Percentiles rank a stretch among this genome's conserved stretches.
These are phyloP conservation scores for Didymella glomerata DNA, from an alignment of 2,329 filamentous ascomycete genomes.

Conservation along the genomic window DNA sequence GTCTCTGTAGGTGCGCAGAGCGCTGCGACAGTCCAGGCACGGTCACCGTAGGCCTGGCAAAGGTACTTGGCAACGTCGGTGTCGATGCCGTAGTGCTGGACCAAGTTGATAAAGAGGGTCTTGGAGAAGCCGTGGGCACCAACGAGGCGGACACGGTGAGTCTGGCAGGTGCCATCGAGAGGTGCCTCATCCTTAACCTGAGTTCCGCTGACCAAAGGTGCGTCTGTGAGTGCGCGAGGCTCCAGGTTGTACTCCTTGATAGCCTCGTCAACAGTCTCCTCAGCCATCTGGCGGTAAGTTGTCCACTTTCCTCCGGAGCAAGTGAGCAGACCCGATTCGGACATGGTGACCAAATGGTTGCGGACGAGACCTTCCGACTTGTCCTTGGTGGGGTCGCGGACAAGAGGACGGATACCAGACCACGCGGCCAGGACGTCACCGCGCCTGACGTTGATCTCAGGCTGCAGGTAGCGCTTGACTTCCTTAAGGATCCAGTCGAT, in stretches of 20 bases:
- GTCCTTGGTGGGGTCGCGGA: slow-evolving; percentile 84
- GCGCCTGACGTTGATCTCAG: slow-evolving; percentile 83
- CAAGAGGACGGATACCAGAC: slow-evolving; percentile 86
- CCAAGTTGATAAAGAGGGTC: slow-evolving; percentile 92
- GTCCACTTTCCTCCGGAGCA: slow-evolving; percentile 93
- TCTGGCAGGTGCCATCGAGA: slow-evolving; percentile 80
- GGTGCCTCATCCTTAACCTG: slow-evolving; percentile 75
- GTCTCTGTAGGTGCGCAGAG: slow-evolving; percentile 78
- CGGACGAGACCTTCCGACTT: slow-evolving; percentile 89
- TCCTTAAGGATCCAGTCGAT: slow-evolving; percentile 89
- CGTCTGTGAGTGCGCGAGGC: slow-evolving; percentile 64
- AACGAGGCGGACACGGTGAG: slow-evolving; percentile 80
- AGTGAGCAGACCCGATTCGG: slow-evolving; percentile 80
- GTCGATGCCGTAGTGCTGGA: slow-evolving; percentile 91
- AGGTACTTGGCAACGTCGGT: slow-evolving; percentile 92
- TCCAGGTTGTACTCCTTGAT: slow-evolving; percentile 72
- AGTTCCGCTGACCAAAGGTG: slow-evolving; percentile 74
- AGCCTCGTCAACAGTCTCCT: slow-evolving; percentile 85
- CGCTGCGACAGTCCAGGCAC: slow-evolving; percentile 88
- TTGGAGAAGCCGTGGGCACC: slow-evolving; percentile 89
- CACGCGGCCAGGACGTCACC: slow-evolving; percentile 90
- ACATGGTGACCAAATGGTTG: slow-evolving; percentile 83
- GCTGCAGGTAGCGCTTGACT: slow-evolving; percentile 81
- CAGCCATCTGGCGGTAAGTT: slow-evolving; percentile 91
- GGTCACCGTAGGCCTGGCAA: slow-evolving; percentile 86